Percentiles rank a stretch among this genome's conserved stretches.
phyloP scores from a whole-genome alignment of 257 asterid genomes.

The Primulina eburnea region DNA sequence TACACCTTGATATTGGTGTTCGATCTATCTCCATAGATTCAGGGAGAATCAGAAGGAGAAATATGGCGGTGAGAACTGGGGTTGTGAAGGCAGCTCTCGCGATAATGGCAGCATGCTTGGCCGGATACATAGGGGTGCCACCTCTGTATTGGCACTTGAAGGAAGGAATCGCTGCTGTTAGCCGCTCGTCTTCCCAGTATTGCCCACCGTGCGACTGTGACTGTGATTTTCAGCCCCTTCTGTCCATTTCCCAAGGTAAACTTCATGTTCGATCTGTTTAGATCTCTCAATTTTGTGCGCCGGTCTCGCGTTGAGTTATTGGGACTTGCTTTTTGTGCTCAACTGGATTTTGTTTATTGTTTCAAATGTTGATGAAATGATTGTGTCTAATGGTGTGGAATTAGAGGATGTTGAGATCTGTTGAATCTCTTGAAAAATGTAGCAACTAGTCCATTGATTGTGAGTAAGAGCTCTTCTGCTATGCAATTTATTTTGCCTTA shows the following conservation, averaged over 20 bases:
- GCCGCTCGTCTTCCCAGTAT: constrained; percentile 47
- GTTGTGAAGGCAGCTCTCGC: constrained; percentile 52
- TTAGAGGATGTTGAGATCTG: background rate
- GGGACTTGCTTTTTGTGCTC: constrained; percentile 5
- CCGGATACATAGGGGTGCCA: constrained; percentile 74
- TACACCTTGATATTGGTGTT: background rate
- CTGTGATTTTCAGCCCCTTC: constrained; percentile 64
- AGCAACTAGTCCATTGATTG: background rate
- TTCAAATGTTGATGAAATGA: background rate
- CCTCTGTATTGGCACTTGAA: constrained; percentile 84
- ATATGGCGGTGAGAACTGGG: constrained; percentile 60
- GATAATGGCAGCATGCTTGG: constrained; percentile 63
- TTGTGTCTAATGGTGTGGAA: background rate
- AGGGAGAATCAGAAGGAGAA: background rate
- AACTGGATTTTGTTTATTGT: constrained; percentile 16
- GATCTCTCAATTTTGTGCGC: constrained; percentile 25
- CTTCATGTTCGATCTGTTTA: constrained; percentile 30
- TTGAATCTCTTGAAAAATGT: background rate
- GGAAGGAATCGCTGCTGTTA: constrained; percentile 66
- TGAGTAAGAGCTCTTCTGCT: background rate
- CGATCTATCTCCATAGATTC: background rate
- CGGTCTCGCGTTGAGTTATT: background rate
- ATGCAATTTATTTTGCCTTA: background rate
- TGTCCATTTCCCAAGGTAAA: constrained; percentile 63
- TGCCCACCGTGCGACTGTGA: constrained; percentile 82